Base-by-base conservation (phyloP, 1,284 basidiomycete genomes). In the Pseudozyma thailandica region DNA sequence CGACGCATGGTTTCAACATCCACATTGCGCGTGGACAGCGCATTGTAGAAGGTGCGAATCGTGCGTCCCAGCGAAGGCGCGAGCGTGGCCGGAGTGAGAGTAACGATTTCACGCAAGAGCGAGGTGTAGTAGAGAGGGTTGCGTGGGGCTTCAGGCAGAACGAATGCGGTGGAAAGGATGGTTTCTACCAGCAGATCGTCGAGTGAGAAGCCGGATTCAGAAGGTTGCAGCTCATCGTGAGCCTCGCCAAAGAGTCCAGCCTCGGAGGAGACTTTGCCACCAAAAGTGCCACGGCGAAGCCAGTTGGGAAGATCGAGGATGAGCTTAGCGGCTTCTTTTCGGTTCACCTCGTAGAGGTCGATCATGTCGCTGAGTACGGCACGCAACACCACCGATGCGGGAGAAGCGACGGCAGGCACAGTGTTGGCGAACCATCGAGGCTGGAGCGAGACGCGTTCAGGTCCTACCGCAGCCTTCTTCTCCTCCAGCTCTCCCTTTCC, bases 41-140 rank as follows among this genome's bases (percentile, higher is more conserved):
- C 66, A 9, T 71, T 66, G 80, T 96, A 98, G 15, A 98, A 83
- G 77, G 90, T 91, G 49, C 96, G 88, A 71, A 98, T 93, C 3
- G 91, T 92, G 82, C 96, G 93, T 50, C 96, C 96, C 12, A 99
- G 92, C 1, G 94, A 93, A 0, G 95, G 96, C 4, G 96, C 96
- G 38, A 96, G 90, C 0, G 93, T 96, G 18, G 88, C 87, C 0
- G 95, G 94, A 2, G 92, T 92, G 9, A 94, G 86, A 79, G 94
- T 94, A 84, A 94, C 97, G 6, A 99, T 86, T 82, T 98, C 96
- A 16, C 93, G 92, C 60, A 98, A 90, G 48, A 98, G 86, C 2
- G 91, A 86, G 58, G 91, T 89, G 83, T 97, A 94, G 84, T 96
- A 98, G 37, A 82, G 75, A 0, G 91, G 86, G 78, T 90, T 91